Conservation (phyloP, 2,329 filamentous ascomycete species). For the Fusarium brevicatenulatum region DNA sequence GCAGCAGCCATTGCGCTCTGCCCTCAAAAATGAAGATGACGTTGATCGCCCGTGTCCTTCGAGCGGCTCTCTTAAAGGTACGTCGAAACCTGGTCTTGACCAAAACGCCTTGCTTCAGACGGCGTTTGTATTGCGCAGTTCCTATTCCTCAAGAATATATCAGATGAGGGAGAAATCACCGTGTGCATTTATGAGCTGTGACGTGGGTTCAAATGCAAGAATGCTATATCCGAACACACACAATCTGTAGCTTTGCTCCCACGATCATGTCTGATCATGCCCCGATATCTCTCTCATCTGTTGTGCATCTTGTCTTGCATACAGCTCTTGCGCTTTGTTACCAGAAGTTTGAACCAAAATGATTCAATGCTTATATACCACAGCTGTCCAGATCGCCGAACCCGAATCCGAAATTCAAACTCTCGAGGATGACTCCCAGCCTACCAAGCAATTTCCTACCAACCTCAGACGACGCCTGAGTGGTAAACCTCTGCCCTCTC, state of each 20-base stretch:
- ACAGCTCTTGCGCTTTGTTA: neutral
- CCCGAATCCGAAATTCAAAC: slow-evolving; percentile 51
- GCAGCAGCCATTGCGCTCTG: slow-evolving; percentile 52
- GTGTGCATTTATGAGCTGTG: neutral
- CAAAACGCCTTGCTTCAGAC: neutral
- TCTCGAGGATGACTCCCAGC: slow-evolving; percentile 47
- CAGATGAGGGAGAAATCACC: neutral
- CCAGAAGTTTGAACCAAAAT: neutral
- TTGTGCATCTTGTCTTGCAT: neutral
- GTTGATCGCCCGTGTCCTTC: slow-evolving; percentile 50
- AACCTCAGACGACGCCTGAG: slow-evolving; percentile 49
- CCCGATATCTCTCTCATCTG: neutral
- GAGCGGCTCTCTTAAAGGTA: slow-evolving; percentile 57
- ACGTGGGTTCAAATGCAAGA: neutral
- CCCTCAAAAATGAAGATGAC: slow-evolving; percentile 58
- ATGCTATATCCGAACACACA: neutral
- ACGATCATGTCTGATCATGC: slow-evolving; percentile 2
- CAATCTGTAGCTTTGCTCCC: neutral
- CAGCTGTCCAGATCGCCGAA: slow-evolving; percentile 68
- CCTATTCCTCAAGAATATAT: slow-evolving; percentile 8
- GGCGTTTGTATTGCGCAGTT: neutral
- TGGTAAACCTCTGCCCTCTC: slow-evolving; percentile 45
- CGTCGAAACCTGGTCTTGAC: slow-evolving; percentile 35
- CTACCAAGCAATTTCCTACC: slow-evolving; percentile 48
- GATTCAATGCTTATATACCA: slow-evolving; percentile 37